Percentiles rank a stretch among this genome's conserved stretches.
phyloP scores from a whole-genome alignment of 306 rosid species.

The Castanospermum australe region DNA sequence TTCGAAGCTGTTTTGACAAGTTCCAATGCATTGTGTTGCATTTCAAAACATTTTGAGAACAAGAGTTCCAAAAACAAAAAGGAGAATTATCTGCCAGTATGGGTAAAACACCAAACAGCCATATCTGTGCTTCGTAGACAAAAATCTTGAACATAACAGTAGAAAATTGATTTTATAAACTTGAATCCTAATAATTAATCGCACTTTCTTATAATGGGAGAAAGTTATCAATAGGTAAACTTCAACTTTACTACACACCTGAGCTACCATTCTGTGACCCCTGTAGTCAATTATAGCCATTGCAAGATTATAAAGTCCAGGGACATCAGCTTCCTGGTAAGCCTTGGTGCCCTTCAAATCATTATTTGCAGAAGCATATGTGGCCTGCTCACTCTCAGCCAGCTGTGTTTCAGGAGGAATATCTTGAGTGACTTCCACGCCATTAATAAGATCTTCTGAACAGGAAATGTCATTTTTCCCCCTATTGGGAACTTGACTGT shows the following conservation, averaged over 20 bases:
- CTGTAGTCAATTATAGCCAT: constrained; percentile 97
- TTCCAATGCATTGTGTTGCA: not conserved
- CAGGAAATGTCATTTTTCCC: constrained; percentile 40
- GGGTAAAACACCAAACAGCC: not conserved
- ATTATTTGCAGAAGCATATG: constrained; percentile 98
- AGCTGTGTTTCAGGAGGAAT: constrained; percentile 60
- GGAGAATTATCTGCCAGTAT: no score
- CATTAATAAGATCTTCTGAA: constrained; percentile 46
- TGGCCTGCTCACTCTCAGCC: constrained; percentile 95
- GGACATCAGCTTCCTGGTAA: constrained; percentile 97
- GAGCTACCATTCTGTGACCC: constrained; percentile 99
- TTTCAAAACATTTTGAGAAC: not conserved
- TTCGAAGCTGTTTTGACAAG: not conserved
- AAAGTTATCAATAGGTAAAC: not conserved
- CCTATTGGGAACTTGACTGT: constrained; percentile 56
- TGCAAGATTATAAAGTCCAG: constrained; percentile 93
- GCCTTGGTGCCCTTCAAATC: constrained; percentile 99
- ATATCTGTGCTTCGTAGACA: constrained; percentile 15
- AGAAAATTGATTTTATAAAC: not conserved
- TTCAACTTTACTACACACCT: constrained; percentile 57
- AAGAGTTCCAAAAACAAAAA: not conserved
- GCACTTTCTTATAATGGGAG: not conserved
- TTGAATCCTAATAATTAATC: not conserved
- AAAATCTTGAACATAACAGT: not conserved
- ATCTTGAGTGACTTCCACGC: constrained; percentile 48